phyloP scores from a whole-genome alignment of 2,329 filamentous ascomycete species.

The Trichoderma sp. region DNA sequence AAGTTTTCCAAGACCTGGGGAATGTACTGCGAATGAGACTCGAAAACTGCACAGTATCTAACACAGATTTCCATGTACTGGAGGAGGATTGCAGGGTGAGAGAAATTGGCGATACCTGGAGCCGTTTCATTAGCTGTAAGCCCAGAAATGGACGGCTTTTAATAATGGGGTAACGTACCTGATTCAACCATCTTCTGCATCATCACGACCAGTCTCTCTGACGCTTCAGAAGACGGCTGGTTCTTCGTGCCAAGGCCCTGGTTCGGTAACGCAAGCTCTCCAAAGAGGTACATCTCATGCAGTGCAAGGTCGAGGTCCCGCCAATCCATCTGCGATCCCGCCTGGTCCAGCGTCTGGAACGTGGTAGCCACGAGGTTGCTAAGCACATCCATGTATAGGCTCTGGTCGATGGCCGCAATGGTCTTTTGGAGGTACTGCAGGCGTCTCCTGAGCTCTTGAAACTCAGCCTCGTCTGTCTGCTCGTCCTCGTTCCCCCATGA shows the following conservation, averaged over 20 bases:
- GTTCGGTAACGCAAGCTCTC: constrained; percentile 87
- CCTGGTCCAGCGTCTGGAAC: constrained; percentile 76
- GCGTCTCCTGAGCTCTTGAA: constrained; percentile 88
- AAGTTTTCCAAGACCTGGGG: constrained; percentile 89
- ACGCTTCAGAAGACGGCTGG: constrained; percentile 75
- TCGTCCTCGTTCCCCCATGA: constrained; percentile 93
- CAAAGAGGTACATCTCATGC: constrained; percentile 94
- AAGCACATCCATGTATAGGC: constrained; percentile 83
- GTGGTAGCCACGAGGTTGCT: constrained; percentile 86
- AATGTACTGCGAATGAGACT: constrained; percentile 78
- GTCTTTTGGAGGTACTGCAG: constrained; percentile 91
- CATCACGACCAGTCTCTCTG: constrained; percentile 83
- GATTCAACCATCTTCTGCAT: constrained; percentile 96
- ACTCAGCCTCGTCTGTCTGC: constrained; percentile 95
- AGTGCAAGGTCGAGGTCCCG: constrained; percentile 90
- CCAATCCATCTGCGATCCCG: constrained; percentile 81
- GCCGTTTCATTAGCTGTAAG: constrained; percentile 32
- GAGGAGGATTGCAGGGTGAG: constrained; percentile 87
- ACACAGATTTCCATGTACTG: constrained; percentile 99
- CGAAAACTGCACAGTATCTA: constrained; percentile 90
- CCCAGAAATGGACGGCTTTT: neutral
- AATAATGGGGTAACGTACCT: constrained; percentile 57
- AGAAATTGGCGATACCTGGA: constrained; percentile 77
- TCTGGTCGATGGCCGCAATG: constrained; percentile 85
- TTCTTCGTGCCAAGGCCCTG: constrained; percentile 86